Percentiles rank a stretch among this genome's conserved stretches.
Conservation (phyloP, 2,329 filamentous ascomycete genomes). For the Triangularia verruculosa region DNA sequence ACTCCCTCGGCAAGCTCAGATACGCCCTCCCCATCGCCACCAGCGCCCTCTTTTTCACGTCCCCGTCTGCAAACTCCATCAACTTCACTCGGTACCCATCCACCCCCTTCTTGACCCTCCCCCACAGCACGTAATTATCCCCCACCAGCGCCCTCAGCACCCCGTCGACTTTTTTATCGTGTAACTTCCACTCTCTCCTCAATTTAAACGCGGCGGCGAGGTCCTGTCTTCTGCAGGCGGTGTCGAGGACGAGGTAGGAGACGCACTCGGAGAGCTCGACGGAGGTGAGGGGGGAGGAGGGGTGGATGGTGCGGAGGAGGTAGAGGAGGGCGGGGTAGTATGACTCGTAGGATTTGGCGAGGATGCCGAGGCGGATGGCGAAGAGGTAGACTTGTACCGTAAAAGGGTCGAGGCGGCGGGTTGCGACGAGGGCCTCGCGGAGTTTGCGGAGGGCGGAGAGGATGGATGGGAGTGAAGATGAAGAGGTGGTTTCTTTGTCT, state of each 20-base stretch:
- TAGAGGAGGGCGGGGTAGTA: conserved; percentile 86
- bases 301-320: conserved; percentile 70
- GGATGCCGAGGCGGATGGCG: conserved; percentile 78
- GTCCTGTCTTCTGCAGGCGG: conserved; percentile 78
- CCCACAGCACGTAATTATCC: conserved; percentile 81
- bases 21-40: conserved; percentile 87
- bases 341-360: conserved; percentile 78
- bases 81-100: conserved; percentile 78
- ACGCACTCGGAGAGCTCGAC: conserved; percentile 77
- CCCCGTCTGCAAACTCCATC: conserved; percentile 75
- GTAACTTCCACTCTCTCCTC: conserved; percentile 57
- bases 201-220: conserved; percentile 70
- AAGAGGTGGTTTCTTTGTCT: conserved; percentile 45
- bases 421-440: conserved; percentile 81
- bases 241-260: conserved; percentile 79
- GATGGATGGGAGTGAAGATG: conserved; percentile 47
- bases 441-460: conserved; percentile 86
- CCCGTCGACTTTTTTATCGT: conserved; percentile 65
- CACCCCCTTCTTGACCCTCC: conserved; percentile 65
- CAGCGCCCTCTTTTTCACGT: conserved; percentile 71
- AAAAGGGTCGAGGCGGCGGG: conserved; percentile 73
- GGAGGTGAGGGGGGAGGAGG: conserved; percentile 62
- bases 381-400: conserved; percentile 89
- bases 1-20: conserved; percentile 64
- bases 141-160: conserved; percentile 69